Evolutionary conservation across 2,329 filamentous ascomycete genomes (phyloP).

Genomic region (Fulvia fulva): DNA sequence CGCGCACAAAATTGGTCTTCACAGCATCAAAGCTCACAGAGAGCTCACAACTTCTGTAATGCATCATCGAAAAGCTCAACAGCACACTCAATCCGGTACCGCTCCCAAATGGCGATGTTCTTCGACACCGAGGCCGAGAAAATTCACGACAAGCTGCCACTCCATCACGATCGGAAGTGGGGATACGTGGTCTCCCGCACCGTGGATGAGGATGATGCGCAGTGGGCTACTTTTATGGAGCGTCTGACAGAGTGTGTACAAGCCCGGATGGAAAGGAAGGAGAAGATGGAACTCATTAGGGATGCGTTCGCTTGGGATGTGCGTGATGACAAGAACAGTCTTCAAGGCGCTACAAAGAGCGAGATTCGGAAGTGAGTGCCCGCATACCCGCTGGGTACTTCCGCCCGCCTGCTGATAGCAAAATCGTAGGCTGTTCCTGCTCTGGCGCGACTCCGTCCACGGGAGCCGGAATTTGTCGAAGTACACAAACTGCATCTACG

Average conservation of each 20-base stretch:
- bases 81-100: too few relatives aligned
- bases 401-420: too few relatives aligned
- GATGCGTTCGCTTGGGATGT: slow-evolving; percentile 1
- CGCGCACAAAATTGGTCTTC: too few relatives aligned
- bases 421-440: not conserved
- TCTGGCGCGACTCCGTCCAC: not conserved
- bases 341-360: not conserved
- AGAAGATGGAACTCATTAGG: not conserved
- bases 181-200: slow-evolving; percentile 9
- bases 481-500: slow-evolving; percentile 5
- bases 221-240: slow-evolving; percentile 1
- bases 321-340: slow-evolving; percentile 1
- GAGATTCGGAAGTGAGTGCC: slow-evolving; percentile 3
- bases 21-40: too few relatives aligned
- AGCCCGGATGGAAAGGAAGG: not conserved
- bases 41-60: too few relatives aligned
- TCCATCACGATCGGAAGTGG: slow-evolving; percentile 2
- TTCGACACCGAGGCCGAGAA: not conserved
- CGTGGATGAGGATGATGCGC: slow-evolving; percentile 1
- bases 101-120: too few relatives aligned
- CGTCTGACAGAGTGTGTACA: not conserved
- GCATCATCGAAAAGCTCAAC: too few relatives aligned
- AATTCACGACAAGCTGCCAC: not conserved
- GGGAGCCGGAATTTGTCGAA: not conserved
- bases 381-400: not conserved